Evolutionary conservation across 306 rosid species (phyloP).

Genomic region (Gastrolobium villosum): DNA sequence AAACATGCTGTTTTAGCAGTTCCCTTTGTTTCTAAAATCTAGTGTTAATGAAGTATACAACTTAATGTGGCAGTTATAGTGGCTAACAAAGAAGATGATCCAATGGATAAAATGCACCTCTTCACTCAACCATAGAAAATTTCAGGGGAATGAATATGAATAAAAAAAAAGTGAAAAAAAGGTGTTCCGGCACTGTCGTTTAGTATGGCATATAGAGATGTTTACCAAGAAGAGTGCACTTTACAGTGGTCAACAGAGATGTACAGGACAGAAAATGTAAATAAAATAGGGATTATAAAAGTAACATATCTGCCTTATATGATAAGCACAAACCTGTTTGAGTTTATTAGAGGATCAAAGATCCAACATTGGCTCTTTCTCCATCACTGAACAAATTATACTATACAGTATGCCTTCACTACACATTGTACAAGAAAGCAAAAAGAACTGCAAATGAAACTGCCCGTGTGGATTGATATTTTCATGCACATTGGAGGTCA

Average conservation of each 20-base stretch:
- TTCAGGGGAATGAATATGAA: constrained; percentile 1
- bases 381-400: constrained; percentile 58
- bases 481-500: constrained; percentile 54
- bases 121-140: not conserved
- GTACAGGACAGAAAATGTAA: constrained; percentile 15
- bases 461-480: constrained; percentile 55
- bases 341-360: constrained; percentile 55
- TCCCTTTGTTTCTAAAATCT: not conserved
- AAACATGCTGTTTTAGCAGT: not conserved
- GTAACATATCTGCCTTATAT: constrained; percentile 50
- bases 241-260: constrained; percentile 18
- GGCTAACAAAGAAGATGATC: not conserved
- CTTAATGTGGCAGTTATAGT: constrained; percentile 7
- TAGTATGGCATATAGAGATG: not conserved
- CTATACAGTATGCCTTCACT: constrained; percentile 71
- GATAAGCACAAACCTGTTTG: constrained; percentile 52
- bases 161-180: not conserved
- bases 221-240: constrained; percentile 24
- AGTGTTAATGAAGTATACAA: not conserved
- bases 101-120: not conserved
- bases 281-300: constrained; percentile 21
- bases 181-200: not conserved
- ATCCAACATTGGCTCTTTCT: constrained; percentile 55
- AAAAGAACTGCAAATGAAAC: constrained; percentile 53
- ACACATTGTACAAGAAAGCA: constrained; percentile 55